A percentile compares a stretch with the other conserved stretches of the same genome.
phyloP scores from a whole-genome alignment of 179 eudicot genomes.

The Silene noctiflora region DNA sequence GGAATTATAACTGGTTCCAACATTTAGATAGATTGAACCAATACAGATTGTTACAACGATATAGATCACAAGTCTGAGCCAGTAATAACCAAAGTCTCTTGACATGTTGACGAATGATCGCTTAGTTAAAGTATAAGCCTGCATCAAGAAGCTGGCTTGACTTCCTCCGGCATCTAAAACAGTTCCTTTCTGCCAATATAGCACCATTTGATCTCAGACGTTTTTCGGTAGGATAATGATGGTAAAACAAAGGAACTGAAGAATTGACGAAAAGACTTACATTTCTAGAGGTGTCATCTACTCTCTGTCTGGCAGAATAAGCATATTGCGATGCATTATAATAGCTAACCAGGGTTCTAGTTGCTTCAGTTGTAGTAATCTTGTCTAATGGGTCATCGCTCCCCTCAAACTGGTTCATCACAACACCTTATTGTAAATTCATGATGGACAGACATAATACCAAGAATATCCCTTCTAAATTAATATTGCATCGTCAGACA shows the following conservation, averaged over 20 bases:
- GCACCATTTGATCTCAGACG: not conserved
- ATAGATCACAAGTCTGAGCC: constrained; percentile 94
- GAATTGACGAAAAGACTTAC: constrained; percentile 31
- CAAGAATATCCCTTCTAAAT: not conserved
- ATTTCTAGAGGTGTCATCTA: constrained; percentile 71
- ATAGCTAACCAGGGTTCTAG: constrained; percentile 53
- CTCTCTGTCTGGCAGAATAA: constrained; percentile 63
- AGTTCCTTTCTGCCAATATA: constrained; percentile 77
- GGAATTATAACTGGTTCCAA: constrained; percentile 83
- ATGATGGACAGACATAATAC: not conserved
- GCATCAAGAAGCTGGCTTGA: constrained; percentile 79
- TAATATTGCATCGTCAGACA: too few relatives aligned
- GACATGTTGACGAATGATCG: constrained; percentile 95
- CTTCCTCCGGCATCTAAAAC: constrained; percentile 95
- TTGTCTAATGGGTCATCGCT: constrained; percentile 90
- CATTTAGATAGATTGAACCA: constrained; percentile 77
- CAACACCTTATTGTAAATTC: not conserved
- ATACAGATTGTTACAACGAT: constrained; percentile 85
- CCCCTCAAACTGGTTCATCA: constrained; percentile 57
- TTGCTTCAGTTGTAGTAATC: constrained; percentile 90
- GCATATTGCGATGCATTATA: constrained; percentile 69
- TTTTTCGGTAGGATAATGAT: not conserved
- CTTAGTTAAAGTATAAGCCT: constrained; percentile 58
- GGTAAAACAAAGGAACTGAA: not conserved
- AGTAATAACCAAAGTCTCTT: constrained; percentile 95